Base-by-base conservation (phyloP, 2,329 filamentous ascomycete genomes). In the Huntiella omanensis region DNA sequence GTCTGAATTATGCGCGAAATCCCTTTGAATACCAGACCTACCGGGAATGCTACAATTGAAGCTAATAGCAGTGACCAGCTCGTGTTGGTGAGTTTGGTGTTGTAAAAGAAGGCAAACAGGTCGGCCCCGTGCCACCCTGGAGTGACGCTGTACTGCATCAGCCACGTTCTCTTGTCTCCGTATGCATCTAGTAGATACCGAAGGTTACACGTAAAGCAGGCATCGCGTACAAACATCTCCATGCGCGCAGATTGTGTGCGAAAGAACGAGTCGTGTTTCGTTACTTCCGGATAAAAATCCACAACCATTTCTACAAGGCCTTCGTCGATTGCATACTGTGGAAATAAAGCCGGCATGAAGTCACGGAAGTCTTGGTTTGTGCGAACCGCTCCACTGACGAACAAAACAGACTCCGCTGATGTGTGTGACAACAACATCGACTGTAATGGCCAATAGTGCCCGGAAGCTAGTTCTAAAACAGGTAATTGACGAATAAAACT, bases 41-140 rank as follows among this genome's bases (percentile, higher is more conserved):
- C 42, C 12, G 57, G 56, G 2, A 60, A 56, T 5, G 57, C 51
- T 17, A 60, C 51, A 33, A 59, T 48, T 7, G 52, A 40, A 1
- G 52, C 52, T 4, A 59, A 45, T 33, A 54, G 50, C 34, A 56
- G 52, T 28, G 55, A 47, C 48, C 56, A 54, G 32, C 48, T 53
- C 17, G 55, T 53, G 32, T 57, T 46, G 5, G 56, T 54, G 33
- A 61, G 48, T 22, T 55, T 52, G 3, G 57, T 49, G 44, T 60
- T 58, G 56, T 60, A 65, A 52, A 66, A 67, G 2, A 60, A 59
- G 12, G 63, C 56, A 4, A 65, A 51, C 4, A 67, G 53, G 47
- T 67, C 64, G 5, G 57, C 56, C 5, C 55, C 64, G 50, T 67
- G 64, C 40, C 58, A 56, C 4, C 60, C 63, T 0, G 62, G 63